Evolutionary conservation across 2,329 filamentous ascomycete species (phyloP), one percentile per base, ranked within the genome.

Genomic region (Lomentospora prolificans): DNA sequence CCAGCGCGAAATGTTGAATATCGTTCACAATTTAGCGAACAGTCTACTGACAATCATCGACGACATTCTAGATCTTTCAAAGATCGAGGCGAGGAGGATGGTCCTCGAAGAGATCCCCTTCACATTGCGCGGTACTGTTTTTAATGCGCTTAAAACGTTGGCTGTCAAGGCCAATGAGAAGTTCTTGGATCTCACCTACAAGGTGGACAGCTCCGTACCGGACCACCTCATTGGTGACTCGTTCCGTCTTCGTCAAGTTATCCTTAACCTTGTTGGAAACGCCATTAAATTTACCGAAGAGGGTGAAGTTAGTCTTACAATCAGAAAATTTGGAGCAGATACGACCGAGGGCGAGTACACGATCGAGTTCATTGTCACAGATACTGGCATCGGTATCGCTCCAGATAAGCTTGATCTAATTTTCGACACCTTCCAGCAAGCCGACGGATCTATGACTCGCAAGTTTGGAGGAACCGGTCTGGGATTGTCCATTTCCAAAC

Each of bases 261-360:
- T 97, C 60, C 80, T 97, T 57, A 99, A 99, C 71, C 76, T 99
- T 57, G 92, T 97, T 55, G 94, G 94, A 66, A 99, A 99, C 65
- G 92, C 94, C 56, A 96, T 99, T 77, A 99, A 99, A 68, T 99
- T 99, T 70, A 97, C 94, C 3, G 92, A 97, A 70, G 87, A 95
- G 64, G 94, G 94, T 59, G 90, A 96, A 69, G 94, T 99, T 64
- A 95, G 91, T 69, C 82, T 97, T 55, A 90, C 87, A n/a, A 96
- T 97, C 63, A 84, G 85, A 62, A 63, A 88, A 28, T 77, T 82
- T 59, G 79, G 84, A 51, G 80, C 85, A 51, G 77, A 83, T 44
- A 87, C 82, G 64, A 78, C 78, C 10, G 75, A 79, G 9, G 85
- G 87, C 62, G 89, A 96, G 69, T 96, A 95, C 63, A 87, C 90